phyloP scores from a whole-genome alignment of 176 grass and related monocot genomes.

The Phyllostachys edulis region DNA sequence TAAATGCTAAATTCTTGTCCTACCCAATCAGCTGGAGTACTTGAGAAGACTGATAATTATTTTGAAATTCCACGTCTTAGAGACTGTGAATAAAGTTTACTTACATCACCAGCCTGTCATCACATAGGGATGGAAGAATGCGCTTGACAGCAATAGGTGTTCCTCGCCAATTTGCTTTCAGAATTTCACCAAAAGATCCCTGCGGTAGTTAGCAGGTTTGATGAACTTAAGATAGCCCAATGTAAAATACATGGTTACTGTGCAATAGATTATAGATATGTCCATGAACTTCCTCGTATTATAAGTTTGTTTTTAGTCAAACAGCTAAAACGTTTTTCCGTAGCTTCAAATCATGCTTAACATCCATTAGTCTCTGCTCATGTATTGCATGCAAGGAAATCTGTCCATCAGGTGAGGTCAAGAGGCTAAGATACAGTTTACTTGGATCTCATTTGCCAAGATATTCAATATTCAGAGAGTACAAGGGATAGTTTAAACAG shows the following conservation, averaged over 20 bases:
- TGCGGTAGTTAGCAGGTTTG: constrained; percentile 42
- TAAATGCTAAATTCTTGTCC: background rate
- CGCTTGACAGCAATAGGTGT: constrained; percentile 98
- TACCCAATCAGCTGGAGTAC: background rate
- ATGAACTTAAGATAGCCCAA: constrained; percentile 29
- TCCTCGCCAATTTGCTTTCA: constrained; percentile 99
- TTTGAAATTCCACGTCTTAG: background rate
- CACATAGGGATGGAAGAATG: constrained; percentile 97
- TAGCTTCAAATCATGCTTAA: constrained; percentile 22
- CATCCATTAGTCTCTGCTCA: background rate
- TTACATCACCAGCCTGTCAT: constrained; percentile 95
- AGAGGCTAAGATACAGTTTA: background rate
- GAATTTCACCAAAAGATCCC: constrained; percentile 99
- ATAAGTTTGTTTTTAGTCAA: background rate
- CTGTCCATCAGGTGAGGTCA: background rate
- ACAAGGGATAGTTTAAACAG: background rate
- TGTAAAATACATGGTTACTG: background rate
- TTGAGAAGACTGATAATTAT: background rate
- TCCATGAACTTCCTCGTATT: background rate
- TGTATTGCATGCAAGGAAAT: background rate
- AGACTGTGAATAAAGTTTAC: constrained; percentile 25
- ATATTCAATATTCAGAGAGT: background rate
- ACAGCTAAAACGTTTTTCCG: background rate
- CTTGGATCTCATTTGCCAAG: background rate
- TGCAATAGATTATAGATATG: background rate